Conservation (phyloP, 345 rosid genomes). For the Hibiscus trionum region DNA sequence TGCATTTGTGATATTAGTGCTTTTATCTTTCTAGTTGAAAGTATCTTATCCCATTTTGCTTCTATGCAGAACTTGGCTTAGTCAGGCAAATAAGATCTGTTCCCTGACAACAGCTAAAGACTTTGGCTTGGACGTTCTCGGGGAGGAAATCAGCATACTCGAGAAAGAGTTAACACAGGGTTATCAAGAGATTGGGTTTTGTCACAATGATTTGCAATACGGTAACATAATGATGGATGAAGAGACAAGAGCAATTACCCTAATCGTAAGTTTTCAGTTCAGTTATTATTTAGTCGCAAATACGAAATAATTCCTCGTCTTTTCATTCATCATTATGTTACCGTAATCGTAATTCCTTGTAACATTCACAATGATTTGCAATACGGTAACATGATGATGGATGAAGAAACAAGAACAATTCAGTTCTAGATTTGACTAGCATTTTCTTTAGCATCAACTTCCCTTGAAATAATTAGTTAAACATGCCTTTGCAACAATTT, state of each 20-base stretch:
- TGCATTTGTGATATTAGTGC: neutral
- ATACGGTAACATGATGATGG: slow-evolving; percentile 90
- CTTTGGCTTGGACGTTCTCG: slow-evolving; percentile 45
- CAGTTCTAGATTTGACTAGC: too few relatives aligned
- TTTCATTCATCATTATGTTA: too few relatives aligned
- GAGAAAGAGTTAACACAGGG: slow-evolving; percentile 45
- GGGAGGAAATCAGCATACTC: slow-evolving; percentile 46
- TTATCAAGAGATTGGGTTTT: slow-evolving; percentile 56
- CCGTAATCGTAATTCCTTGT: too few relatives aligned
- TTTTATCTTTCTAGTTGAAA: slow-evolving; percentile 1
- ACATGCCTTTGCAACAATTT: neutral
- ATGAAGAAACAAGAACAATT: slow-evolving; percentile 49
- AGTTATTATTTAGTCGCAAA: neutral
- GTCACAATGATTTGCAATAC: slow-evolving; percentile 89
- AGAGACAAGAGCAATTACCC: slow-evolving; percentile 51
- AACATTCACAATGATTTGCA: slow-evolving; percentile 70
- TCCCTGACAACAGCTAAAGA: slow-evolving; percentile 36
- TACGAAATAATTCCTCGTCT: too few relatives aligned
- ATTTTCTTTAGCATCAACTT: neutral
- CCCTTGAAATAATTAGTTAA: neutral
- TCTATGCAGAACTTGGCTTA: slow-evolving; percentile 46
- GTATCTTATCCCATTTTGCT: slow-evolving; percentile 1
- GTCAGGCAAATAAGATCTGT: slow-evolving; percentile 47
- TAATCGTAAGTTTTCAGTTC: slow-evolving; percentile 48
- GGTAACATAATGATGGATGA: slow-evolving; percentile 93